A percentile compares a stretch with the other conserved stretches of the same genome.
Conservation (phyloP, 192 early-diverging fungal species). For the Coemansia javaensis region DNA sequence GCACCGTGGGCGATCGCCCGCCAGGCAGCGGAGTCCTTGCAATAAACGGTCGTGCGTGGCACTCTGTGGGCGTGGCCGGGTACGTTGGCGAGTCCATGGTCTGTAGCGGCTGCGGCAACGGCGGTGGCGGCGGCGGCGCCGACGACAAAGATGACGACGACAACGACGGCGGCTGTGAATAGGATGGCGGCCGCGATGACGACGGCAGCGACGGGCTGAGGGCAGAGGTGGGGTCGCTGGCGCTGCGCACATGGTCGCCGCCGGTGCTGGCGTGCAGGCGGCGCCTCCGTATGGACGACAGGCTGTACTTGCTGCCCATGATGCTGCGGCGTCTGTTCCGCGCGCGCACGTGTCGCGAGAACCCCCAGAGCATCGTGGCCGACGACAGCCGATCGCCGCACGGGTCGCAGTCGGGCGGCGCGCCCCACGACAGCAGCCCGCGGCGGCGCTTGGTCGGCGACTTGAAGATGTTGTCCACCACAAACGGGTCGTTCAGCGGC, state of each 20-base stretch:
- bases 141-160: too few relatives aligned
- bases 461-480: conserved; percentile 49
- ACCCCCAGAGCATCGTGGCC: conserved; percentile 15
- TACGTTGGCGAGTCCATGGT: too few relatives aligned
- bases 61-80: too few relatives aligned
- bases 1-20: not conserved
- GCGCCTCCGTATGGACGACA: conserved; percentile 31
- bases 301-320: conserved; percentile 31
- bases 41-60: too few relatives aligned
- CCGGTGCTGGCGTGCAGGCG: conserved; percentile 3
- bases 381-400: not conserved
- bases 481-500: conserved; percentile 42
- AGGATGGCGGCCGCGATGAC: too few relatives aligned
- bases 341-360: conserved; percentile 28
- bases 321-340: conserved; percentile 40
- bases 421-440: conserved; percentile 42
- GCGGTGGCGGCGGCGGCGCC: too few relatives aligned
- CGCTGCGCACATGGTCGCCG: conserved; percentile 31
- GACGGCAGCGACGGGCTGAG: conserved; percentile 7
- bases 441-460: conserved; percentile 40
- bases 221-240: conserved; percentile 32
- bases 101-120: too few relatives aligned
- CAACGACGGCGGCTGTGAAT: too few relatives aligned
- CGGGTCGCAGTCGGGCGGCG: conserved; percentile 10
- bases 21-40: not conserved